Evolutionary conservation across 495 filamentous ascomycete species (phyloP).

Genomic region (Cercophora scortea): DNA sequence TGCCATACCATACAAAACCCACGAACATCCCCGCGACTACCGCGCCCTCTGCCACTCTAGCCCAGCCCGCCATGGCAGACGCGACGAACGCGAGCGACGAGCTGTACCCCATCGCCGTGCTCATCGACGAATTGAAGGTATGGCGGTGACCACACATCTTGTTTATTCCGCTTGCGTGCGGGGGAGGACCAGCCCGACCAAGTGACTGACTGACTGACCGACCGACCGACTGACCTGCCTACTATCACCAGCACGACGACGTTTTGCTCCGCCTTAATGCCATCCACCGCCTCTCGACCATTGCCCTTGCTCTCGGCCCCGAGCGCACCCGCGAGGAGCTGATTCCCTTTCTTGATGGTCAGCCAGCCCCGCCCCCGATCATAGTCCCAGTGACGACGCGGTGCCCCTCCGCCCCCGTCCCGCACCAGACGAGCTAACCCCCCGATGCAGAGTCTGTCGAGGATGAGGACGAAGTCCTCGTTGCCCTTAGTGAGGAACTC

Average conservation of each 20-base stretch:
- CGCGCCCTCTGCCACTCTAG: conserved; percentile 7
- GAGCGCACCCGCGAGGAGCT: conserved; percentile 96
- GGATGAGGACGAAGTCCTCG: conserved; percentile 97
- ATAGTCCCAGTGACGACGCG: not conserved
- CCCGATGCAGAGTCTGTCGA: conserved; percentile 78
- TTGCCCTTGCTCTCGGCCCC: conserved; percentile 88
- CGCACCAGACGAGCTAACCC: conserved; percentile 4
- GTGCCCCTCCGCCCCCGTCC: too few species aligned
- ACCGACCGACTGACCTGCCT: conserved; percentile 11
- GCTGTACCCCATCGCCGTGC: conserved; percentile 97
- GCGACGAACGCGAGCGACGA: conserved; percentile 68
- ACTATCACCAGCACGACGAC: conserved; percentile 75
- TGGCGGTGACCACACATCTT: conserved; percentile 16
- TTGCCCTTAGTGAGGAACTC: conserved; percentile 91
- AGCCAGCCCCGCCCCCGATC: conserved; percentile 14
- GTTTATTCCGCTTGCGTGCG: not conserved
- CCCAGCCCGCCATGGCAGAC: conserved; percentile 44
- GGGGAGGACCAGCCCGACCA: not conserved
- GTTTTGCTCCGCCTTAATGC: conserved; percentile 95
- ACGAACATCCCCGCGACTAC: conserved; percentile 4
- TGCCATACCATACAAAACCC: conserved; percentile 3
- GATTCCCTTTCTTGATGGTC: conserved; percentile 97
- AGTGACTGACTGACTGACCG: conserved; percentile 17
- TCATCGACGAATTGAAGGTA: conserved; percentile 99
- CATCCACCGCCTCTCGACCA: conserved; percentile 94